phyloP scores from a whole-genome alignment of 306 rosid species.

The Leucaena leucocephala region DNA sequence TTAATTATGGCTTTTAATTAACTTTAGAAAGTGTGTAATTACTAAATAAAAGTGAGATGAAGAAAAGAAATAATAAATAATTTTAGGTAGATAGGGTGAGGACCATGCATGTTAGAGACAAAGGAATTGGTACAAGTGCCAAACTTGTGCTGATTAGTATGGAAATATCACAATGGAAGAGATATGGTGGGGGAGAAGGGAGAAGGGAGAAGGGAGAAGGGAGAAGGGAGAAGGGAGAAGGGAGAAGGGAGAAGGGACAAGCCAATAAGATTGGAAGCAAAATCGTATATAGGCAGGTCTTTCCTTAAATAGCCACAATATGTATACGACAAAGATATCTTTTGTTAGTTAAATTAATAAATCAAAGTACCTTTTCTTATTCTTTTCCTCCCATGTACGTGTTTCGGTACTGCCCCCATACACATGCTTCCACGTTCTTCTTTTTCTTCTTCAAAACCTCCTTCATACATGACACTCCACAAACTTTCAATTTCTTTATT shows the following conservation, averaged over 20 bases:
- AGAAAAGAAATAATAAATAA: slow-evolving; percentile 1
- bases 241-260: slow-evolving; percentile 36
- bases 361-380: slow-evolving; percentile 38
- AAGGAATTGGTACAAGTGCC: slow-evolving; percentile 41
- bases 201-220: slow-evolving; percentile 47
- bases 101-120: slow-evolving; percentile 21
- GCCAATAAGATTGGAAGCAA: slow-evolving; percentile 35
- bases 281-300: not conserved
- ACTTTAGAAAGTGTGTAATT: not conserved
- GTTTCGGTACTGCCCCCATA: slow-evolving; percentile 31
- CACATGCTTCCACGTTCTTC: slow-evolving; percentile 40
- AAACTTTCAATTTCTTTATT: not conserved
- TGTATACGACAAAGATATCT: slow-evolving; percentile 15
- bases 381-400: slow-evolving; percentile 31
- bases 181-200: not conserved
- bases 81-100: not conserved
- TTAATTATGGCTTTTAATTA: not conserved
- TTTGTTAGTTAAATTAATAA: slow-evolving; percentile 21
- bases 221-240: slow-evolving; percentile 48
- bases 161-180: slow-evolving; percentile 26
- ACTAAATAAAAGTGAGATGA: not conserved
- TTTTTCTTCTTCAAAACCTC: not conserved
- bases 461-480: too few relatives aligned
- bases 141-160: slow-evolving; percentile 32
- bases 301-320: slow-evolving; percentile 16